Evolutionary conservation across 805 yeast genomes (phyloP), one percentile per base, ranked within the genome.

Genomic region (Schwanniomyces vanrijiae): DNA sequence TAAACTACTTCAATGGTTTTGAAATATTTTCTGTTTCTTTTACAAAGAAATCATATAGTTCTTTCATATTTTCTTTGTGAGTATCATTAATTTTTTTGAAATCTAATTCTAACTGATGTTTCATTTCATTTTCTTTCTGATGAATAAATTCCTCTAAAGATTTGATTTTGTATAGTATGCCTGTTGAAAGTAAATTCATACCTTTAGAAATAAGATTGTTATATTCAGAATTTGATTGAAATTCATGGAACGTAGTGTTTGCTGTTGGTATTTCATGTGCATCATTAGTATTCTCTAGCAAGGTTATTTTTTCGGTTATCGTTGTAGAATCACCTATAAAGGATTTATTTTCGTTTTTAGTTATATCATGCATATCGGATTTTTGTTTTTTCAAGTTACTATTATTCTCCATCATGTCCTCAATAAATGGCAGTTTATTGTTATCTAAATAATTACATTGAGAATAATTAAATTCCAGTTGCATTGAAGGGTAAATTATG

Each of bases 161-260:
- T 37, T 43, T 49, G 3, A 57, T 43, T 42, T 52, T 50, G 10
- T 38, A 42, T 13, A 54, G 43, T 28, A 57, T 40, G 9, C 40
- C 48, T 6, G 40, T 19, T 4, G 56, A 43, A 19, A 53, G 16
- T 16, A 44, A 41, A 25, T 41, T 42, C 38, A 54, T 34, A 0
- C 52, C 45, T 37, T 55, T 48, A 18, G 37, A 35, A 14, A 55
- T 49, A 5, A 49, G 25, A 24, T 41, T 47, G 25, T 51, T 49
- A 0, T 40, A 14, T 13, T 31, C 20, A 31, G 35, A 31, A 31
- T 2, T 7, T 14, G 19, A 13, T 31, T 14, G 20, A 6, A 21
- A n/a, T 19, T 40, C 35, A 8, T 22, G 13, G 18, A 47, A 35
- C 11, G 50, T 33, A n/a, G 51, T 43, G 25, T 40, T 43, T 10